Conservation (phyloP, 495 filamentous ascomycete genomes). For the Hypomontagnella monticulosa region DNA sequence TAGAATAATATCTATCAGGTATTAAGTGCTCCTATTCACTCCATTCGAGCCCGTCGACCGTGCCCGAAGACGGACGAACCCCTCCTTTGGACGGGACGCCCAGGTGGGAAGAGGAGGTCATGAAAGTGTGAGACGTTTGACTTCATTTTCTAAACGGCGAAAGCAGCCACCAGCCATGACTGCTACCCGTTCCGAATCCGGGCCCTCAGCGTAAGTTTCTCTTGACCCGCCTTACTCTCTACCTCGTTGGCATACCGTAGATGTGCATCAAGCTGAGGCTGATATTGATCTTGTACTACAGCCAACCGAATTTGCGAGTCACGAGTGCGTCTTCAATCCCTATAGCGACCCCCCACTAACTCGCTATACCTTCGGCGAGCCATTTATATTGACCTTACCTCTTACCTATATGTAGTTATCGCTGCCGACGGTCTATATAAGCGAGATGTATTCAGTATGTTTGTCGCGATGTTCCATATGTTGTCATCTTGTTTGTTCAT, state of each 20-base stretch:
- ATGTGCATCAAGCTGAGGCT: slow-evolving; percentile 16
- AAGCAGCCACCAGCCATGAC: slow-evolving; percentile 36
- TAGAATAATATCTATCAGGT: slow-evolving; percentile 1
- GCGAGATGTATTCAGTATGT: slow-evolving; percentile 96
- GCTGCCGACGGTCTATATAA: slow-evolving; percentile 98
- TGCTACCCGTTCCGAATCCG: slow-evolving; percentile 41
- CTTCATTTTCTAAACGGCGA: slow-evolving; percentile 29
- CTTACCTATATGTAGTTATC: slow-evolving; percentile 83
- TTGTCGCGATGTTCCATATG: slow-evolving; percentile 32
- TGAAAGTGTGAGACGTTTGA: slow-evolving; percentile 36
- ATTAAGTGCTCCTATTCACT: slow-evolving; percentile 2
- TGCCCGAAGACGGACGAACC: slow-evolving; percentile 35
- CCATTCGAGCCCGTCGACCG: slow-evolving; percentile 14
- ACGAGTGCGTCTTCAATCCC: slow-evolving; percentile 63
- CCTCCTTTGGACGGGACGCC: slow-evolving; percentile 43
- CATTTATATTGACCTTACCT: slow-evolving; percentile 21
- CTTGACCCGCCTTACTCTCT: not conserved
- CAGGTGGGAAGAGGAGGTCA: slow-evolving; percentile 35
- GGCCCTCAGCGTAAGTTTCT: slow-evolving; percentile 45
- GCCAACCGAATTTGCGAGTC: slow-evolving; percentile 70
- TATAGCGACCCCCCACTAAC: not conserved
- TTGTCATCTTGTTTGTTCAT: slow-evolving; percentile 19
- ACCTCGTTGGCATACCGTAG: not conserved
- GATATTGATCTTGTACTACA: slow-evolving; percentile 33
- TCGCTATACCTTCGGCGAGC: not conserved